Evolutionary conservation across 441 rosid species (phyloP).

Genomic region (Isatis lusitanica): DNA sequence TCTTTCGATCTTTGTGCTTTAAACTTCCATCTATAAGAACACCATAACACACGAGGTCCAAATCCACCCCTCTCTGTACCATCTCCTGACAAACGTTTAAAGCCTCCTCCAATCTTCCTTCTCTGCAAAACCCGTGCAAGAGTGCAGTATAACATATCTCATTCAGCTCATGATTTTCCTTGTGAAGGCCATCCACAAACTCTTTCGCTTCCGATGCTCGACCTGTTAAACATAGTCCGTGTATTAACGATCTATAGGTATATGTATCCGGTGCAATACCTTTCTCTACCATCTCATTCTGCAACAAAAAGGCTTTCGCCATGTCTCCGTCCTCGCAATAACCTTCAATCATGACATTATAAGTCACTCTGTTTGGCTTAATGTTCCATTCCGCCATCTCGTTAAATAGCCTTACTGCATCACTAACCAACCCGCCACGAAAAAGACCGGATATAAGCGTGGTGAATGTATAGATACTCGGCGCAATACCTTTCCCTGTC

Average conservation of each 20-base stretch:
- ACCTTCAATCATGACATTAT: constrained; percentile 84
- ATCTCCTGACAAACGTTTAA: constrained; percentile 60
- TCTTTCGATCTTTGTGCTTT: constrained; percentile 51
- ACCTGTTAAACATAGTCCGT: constrained; percentile 69
- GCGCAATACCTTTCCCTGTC: constrained; percentile 68
- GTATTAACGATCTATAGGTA: constrained; percentile 74
- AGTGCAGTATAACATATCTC: constrained; percentile 84
- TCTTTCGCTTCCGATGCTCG: constrained; percentile 71
- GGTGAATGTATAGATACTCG: constrained; percentile 67
- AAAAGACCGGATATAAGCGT: constrained; percentile 73
- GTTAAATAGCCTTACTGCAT: constrained; percentile 56
- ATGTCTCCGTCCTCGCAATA: constrained; percentile 59
- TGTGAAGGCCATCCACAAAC: constrained; percentile 67
- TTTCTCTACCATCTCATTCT: constrained; percentile 63
- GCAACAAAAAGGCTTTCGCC: constrained; percentile 61
- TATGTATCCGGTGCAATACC: constrained; percentile 83
- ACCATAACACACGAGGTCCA: constrained; percentile 82
- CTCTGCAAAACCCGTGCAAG: constrained; percentile 73
- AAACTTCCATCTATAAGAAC: constrained; percentile 80
- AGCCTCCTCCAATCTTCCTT: constrained; percentile 77
- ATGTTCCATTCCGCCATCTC: constrained; percentile 62
- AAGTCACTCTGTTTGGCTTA: constrained; percentile 74
- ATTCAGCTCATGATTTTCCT: constrained; percentile 54
- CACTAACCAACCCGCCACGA: constrained; percentile 51
- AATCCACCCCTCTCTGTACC: constrained; percentile 66